phyloP scores from a whole-genome alignment of 1,139 yeast species.

The Meyerozyma athensensis region DNA sequence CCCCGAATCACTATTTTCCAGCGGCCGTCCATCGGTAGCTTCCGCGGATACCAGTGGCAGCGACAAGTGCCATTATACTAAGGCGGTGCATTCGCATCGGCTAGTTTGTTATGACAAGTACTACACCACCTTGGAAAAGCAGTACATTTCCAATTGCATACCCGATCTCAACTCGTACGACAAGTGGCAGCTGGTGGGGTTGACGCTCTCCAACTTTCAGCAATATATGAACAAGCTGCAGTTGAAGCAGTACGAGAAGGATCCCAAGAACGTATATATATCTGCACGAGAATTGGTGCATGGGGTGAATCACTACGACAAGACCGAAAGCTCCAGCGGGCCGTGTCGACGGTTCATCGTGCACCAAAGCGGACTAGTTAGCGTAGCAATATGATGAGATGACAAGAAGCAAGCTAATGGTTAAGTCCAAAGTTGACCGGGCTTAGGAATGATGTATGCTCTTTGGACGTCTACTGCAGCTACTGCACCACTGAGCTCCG shows the following conservation, averaged over 20 bases:
- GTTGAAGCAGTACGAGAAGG: conserved; percentile 4
- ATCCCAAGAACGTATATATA: conserved; percentile 13
- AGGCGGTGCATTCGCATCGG: conserved; percentile 16
- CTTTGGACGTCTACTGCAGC: no score
- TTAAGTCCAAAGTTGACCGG: no score
- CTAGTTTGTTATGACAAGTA: conserved; percentile 22
- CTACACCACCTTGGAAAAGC: conserved; percentile 29
- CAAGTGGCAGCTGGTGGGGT: conserved; percentile 30
- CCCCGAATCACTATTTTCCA: conserved; percentile 7
- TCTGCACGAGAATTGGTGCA: conserved; percentile 16
- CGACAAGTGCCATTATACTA: conserved; percentile 5
- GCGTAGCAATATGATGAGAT: conserved; percentile 12
- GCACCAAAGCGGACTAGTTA: conserved; percentile 32
- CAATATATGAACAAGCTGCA: conserved; percentile 10
- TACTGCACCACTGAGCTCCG: no score
- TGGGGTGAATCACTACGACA: conserved; percentile 6
- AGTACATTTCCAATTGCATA: conserved; percentile 35
- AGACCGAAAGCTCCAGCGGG: conserved; percentile 8
- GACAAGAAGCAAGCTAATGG: no score
- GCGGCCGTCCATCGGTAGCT: conserved; percentile 6
- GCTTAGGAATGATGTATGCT: no score
- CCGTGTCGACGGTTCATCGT: conserved; percentile 25
- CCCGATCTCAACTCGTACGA: conserved; percentile 39
- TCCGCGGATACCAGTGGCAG: conserved; percentile 3
- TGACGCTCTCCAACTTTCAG: conserved; percentile 30